Base-by-base conservation (phyloP, 306 rosid species). In the Rosa persica region DNA sequence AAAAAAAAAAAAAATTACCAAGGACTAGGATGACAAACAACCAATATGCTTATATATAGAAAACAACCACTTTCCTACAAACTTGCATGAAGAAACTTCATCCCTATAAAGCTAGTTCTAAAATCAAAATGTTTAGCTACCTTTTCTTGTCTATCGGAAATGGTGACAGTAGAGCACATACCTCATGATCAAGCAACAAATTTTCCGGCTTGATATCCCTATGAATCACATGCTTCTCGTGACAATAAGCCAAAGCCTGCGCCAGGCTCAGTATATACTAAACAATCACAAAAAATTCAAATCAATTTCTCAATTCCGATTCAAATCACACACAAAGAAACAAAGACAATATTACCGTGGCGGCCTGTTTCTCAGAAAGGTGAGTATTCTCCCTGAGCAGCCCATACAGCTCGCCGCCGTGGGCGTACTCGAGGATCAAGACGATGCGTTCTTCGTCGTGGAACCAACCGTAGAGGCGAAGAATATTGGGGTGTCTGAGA, bases 181-280 rank as follows among this genome's bases (percentile, higher is more conserved):
- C 98, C 97, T 90, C 93, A 72, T 94, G 94, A 79, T 90, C 98
- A 70, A 94, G 90, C 75, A 94, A 76, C 89, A 94, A 84, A 76
- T 92, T 94, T 80, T 94, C 97, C 2, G 96, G 98, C 93, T 94
- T 92, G 84, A 94, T 94, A 78, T 94, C 97, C 82, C 98, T 85
- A 70, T 94, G 98, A 83, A 94, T 94, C 57, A 94, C 96, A 86
- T 92, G 49, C 85, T 92, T 92, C 93, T 94, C 89, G 61, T 94
- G 98, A 81, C 96, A 92, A 85, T 90, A 92, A 30, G 90, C 91
- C 94, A 92, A 75, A 0, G 98, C 98, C 78, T 88, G 88, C 23
- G 98, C 86, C 73, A 94, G 90, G 84, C 97, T 92, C 72, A 90
- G 66, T 39, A 94, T 90, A 84, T 89, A 92, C 98, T 94, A 43